Evolutionary conservation across 208 protist genomes (phyloP).

Genomic region (Porcisia hertigi): DNA sequence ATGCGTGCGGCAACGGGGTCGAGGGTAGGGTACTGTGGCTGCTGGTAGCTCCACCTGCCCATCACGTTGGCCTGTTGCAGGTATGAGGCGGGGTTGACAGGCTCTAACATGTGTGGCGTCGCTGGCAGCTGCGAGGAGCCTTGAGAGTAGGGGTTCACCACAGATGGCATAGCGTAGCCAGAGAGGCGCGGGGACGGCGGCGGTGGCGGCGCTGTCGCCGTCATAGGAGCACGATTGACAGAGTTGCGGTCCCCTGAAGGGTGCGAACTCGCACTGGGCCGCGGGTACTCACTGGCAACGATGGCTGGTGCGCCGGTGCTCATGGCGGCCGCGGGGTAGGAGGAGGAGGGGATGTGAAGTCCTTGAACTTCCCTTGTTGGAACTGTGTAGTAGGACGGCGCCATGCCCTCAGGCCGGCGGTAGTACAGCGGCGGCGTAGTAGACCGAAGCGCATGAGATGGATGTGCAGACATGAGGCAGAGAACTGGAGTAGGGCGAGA

Average conservation of each 20-base stretch:
- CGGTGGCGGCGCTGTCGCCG: slow-evolving; percentile 4
- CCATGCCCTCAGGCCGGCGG: slow-evolving; percentile 43
- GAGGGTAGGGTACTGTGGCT: slow-evolving; percentile 30
- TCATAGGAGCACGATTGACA: background rate
- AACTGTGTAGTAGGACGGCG: slow-evolving; percentile 55
- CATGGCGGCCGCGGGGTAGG: slow-evolving; percentile 2
- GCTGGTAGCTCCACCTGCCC: slow-evolving; percentile 40
- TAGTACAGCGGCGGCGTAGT: slow-evolving; percentile 78
- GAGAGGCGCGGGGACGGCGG: slow-evolving; percentile 34
- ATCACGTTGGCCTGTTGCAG: slow-evolving; percentile 28
- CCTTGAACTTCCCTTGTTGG: slow-evolving; percentile 14
- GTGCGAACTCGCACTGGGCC: background rate
- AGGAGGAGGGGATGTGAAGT: slow-evolving; percentile 25
- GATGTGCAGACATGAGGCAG: slow-evolving; percentile 28
- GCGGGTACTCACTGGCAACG: background rate
- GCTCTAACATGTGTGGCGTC: slow-evolving; percentile 2
- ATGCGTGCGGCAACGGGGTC: slow-evolving; percentile 30
- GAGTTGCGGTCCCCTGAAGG: slow-evolving; percentile 22
- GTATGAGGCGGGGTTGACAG: slow-evolving; percentile 26
- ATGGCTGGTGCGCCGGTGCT: slow-evolving; percentile 1
- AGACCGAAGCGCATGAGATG: slow-evolving; percentile 42
- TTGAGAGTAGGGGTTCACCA: slow-evolving; percentile 35
- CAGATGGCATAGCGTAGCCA: slow-evolving; percentile 28
- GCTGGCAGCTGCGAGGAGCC: slow-evolving; percentile 5
- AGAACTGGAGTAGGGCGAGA: background rate